These are phyloP conservation scores for Tetraselmis striata DNA, from an alignment of 139 green algal species.

Conservation along the genomic window DNA sequence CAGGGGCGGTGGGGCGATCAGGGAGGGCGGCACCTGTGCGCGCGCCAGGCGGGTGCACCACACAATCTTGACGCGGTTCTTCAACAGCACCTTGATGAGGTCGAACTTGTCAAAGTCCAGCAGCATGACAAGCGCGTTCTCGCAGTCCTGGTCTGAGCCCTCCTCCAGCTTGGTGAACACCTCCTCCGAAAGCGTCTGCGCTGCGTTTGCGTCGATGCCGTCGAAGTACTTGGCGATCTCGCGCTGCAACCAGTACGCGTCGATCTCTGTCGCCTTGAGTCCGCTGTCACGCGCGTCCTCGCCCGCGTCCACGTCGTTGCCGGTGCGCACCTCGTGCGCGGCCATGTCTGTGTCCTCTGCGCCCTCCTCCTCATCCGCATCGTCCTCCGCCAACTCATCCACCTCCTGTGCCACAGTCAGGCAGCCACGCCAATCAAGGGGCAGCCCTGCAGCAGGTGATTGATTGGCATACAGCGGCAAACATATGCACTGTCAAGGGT, in stretches of 20 bases:
- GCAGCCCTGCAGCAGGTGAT: no score
- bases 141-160: constrained; percentile 19
- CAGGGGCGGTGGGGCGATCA: no score
- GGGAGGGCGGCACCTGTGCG: constrained; percentile 43
- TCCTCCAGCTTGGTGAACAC: constrained; percentile 47
- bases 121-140: constrained; percentile 83
- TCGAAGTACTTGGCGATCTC: constrained; percentile 63
- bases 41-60: constrained; percentile 91
- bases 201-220: constrained; percentile 56
- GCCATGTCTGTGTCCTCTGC: not conserved
- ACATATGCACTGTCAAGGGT: no score
- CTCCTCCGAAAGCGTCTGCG: constrained; percentile 73
- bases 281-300: constrained; percentile 39
- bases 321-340: constrained; percentile 21
- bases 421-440: no score
- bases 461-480: no score
- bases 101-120: constrained; percentile 95
- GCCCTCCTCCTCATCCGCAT: constrained; percentile 30
- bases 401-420: no score
- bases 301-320: constrained; percentile 44
- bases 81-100: constrained; percentile 92
- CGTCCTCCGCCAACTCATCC: constrained; percentile 37
- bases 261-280: constrained; percentile 66
- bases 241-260: constrained; percentile 98
- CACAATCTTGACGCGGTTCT: constrained; percentile 81